Conservation (phyloP, 495 filamentous ascomycete species). For the Pseudomonodictys pantanalensis region DNA sequence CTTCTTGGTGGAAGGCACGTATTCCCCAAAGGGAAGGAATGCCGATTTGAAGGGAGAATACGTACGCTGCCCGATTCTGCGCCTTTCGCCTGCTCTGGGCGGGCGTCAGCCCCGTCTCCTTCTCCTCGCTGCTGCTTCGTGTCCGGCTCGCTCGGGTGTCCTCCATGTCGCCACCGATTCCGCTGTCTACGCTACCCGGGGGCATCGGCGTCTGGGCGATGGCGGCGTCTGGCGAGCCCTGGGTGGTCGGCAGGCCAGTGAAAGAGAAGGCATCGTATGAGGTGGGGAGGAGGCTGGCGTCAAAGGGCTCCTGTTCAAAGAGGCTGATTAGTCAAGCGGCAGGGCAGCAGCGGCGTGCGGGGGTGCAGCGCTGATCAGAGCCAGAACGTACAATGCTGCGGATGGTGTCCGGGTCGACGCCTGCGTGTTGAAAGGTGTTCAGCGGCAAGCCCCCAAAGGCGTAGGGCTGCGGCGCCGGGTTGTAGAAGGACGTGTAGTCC, state of each 20-base stretch:
- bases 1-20: no score
- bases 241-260: slow-evolving; percentile 20
- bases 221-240: slow-evolving; percentile 29
- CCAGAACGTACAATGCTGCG: slow-evolving; percentile 28
- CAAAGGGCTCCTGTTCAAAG: slow-evolving; percentile 27
- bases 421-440: slow-evolving; percentile 54
- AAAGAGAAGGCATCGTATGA: slow-evolving; percentile 30
- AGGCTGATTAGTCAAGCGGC: slow-evolving; percentile 22
- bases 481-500: slow-evolving; percentile 38
- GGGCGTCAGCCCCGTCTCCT: slow-evolving; percentile 69
- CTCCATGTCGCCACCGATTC: slow-evolving; percentile 26
- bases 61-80: slow-evolving; percentile 95
- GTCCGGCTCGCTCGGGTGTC: slow-evolving; percentile 24
- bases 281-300: slow-evolving; percentile 26
- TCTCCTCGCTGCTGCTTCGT: slow-evolving; percentile 53
- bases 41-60: slow-evolving; percentile 28
- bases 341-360: background rate
- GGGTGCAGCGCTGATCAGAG: slow-evolving; percentile 2
- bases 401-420: slow-evolving; percentile 43
- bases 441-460: slow-evolving; percentile 55
- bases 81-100: slow-evolving; percentile 86
- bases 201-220: slow-evolving; percentile 28
- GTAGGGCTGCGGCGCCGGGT: slow-evolving; percentile 51
- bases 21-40: background rate
- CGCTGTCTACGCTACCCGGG: slow-evolving; percentile 33